phyloP scores from a whole-genome alignment of 257 asterid species.

The Plantago ovata region DNA sequence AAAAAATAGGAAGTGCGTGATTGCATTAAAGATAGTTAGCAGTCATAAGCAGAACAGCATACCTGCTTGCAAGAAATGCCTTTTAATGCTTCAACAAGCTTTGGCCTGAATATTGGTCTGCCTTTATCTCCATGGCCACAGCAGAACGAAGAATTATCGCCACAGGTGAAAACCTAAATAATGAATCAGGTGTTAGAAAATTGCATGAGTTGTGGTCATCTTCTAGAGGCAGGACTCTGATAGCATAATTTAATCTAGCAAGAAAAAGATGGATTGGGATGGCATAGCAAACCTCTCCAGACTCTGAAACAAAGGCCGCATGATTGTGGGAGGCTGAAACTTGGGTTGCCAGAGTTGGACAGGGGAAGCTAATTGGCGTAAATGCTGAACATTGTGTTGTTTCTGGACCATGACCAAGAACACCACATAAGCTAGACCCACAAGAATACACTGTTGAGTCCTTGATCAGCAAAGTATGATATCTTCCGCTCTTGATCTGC shows the following conservation, averaged over 20 bases:
- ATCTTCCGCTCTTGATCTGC: conserved; percentile 85
- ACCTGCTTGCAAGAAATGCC: conserved; percentile 80
- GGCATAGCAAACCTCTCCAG: conserved; percentile 68
- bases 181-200: conserved; percentile 13
- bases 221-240: background rate
- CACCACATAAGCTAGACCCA: conserved; percentile 87
- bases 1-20: background rate
- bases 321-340: conserved; percentile 85
- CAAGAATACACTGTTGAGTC: conserved; percentile 64
- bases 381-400: conserved; percentile 68
- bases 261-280: too few species aligned
- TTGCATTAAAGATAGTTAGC: background rate
- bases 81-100: conserved; percentile 66
- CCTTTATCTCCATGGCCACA: conserved; percentile 71
- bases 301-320: conserved; percentile 70
- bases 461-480: conserved; percentile 73
- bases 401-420: conserved; percentile 90
- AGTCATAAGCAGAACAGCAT: background rate
- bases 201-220: background rate
- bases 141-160: conserved; percentile 78
- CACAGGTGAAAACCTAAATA: conserved; percentile 77
- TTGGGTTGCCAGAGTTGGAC: conserved; percentile 50
- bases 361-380: conserved; percentile 60
- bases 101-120: conserved; percentile 76
- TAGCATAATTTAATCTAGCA: background rate